Evolutionary conservation across 108 stramenopile species (phyloP).

Genomic region (Fragilariopsis cylindrus): DNA sequence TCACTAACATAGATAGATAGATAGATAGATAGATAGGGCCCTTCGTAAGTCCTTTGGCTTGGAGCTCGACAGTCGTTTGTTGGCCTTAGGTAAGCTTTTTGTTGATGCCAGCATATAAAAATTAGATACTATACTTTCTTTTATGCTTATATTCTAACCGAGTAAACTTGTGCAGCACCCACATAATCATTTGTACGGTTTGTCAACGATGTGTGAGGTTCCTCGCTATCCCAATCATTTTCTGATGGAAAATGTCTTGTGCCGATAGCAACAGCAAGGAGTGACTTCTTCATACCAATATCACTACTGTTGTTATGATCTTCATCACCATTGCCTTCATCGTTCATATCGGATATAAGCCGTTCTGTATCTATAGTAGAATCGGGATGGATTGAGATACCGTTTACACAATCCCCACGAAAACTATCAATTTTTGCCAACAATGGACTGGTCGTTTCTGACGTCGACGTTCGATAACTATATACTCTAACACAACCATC

Average conservation of each 20-base stretch:
- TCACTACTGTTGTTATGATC: neutral
- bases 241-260: slow-evolving; percentile 51
- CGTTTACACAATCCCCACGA: slow-evolving; percentile 62
- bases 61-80: too few relatives aligned
- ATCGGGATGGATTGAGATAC: slow-evolving; percentile 48
- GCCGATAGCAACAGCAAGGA: slow-evolving; percentile 69
- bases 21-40: too few relatives aligned
- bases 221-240: slow-evolving; percentile 41
- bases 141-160: neutral
- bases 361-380: neutral
- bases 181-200: neutral
- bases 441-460: slow-evolving; percentile 22
- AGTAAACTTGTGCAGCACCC: neutral
- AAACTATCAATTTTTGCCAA: slow-evolving; percentile 31
- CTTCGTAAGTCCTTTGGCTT: too few relatives aligned
- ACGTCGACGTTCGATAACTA: neutral
- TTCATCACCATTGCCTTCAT: neutral
- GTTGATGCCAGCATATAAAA: too few relatives aligned
- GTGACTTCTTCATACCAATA: slow-evolving; percentile 15
- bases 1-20: too few relatives aligned
- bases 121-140: too few relatives aligned
- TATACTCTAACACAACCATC: slow-evolving; percentile 59
- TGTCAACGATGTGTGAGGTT: neutral
- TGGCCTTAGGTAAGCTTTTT: too few relatives aligned
- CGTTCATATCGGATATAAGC: neutral